Base-by-base conservation (phyloP, 2,329 filamentous ascomycete genomes). In the Botrytis porri region DNA sequence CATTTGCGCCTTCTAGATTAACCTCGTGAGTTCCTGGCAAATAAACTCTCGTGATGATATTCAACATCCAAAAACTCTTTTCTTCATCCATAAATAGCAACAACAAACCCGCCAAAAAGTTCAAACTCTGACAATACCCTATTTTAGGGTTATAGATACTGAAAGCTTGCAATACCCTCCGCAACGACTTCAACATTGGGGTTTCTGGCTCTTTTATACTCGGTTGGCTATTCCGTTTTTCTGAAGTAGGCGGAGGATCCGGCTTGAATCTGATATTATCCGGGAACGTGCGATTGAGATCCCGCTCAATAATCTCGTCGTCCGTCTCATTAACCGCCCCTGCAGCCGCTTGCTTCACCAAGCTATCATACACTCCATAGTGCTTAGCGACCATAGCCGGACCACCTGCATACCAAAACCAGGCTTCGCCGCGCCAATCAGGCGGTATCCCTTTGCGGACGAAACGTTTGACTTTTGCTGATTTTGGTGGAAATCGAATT, bases 331-430 rank as follows among this genome's bases (percentile, higher is more conserved):
- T 89, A n/a, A 91, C 84, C 72, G 85, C 84, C 25, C 85, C 87
- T 0, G 88, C 85, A 79, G 92, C 91, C 48, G 93, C 89, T 74
- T 85, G 84, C 74, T 88, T 86, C 72, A 87, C 84, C 45, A 96
- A 84, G 70, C 89, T 86, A 70, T 90, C 87, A 80, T 98, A 98
- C 25, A 95, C 84, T 1, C 93, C 93, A 8, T 89, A 87, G 77
- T 97, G 88, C 79, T 93, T 91, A 69, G 89, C 88, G 74, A 97
- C 82, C 76, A 94, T 92, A 63, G 90, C 89, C 37, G 94, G 94
- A 1, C 95, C 95, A 32, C 94, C 94, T 18, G 94, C 94, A 81
- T 98, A 98, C 84, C 93, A 98, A 82, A 97, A 98, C 95, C 95
- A 98, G 63, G 95, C 95, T 9, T 93, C 92, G n/a, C 95, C 95